Conservation (phyloP, 1,284 basidiomycete species). For the Boletellus dicymbophilus region DNA sequence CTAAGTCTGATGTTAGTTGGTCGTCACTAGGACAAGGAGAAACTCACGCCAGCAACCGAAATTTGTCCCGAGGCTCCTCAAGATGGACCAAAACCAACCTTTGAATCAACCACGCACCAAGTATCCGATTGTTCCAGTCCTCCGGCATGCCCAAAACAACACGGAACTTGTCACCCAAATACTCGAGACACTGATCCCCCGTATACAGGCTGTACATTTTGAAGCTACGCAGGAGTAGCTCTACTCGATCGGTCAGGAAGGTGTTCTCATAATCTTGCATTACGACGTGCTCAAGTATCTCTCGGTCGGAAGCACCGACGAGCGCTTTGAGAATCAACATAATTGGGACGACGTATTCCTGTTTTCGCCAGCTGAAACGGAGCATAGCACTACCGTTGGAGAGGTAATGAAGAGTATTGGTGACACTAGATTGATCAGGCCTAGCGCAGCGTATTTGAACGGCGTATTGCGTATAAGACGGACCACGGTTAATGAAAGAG, state of each 20-base stretch:
- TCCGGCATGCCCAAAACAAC: conserved; percentile 92
- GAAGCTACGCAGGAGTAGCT: conserved; percentile 96
- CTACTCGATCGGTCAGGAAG: conserved; percentile 96
- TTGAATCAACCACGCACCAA: conserved; percentile 85
- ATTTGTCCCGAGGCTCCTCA: conserved; percentile 91
- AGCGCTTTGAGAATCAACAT: conserved; percentile 97
- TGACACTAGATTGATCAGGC: conserved; percentile 88
- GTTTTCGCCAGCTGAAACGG: conserved; percentile 97
- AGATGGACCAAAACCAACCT: conserved; percentile 94
- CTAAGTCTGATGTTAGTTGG: conserved; percentile 35
- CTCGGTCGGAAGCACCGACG: conserved; percentile 93
- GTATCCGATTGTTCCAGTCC: conserved; percentile 86
- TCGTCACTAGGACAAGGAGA: neutral
- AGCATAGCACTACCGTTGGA: conserved; percentile 96
- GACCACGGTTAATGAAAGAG: conserved; percentile 90
- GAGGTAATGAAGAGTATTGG: conserved; percentile 97
- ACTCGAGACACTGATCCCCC: conserved; percentile 93
- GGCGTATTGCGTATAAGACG: conserved; percentile 92
- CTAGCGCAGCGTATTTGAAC: conserved; percentile 96
- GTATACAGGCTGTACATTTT: conserved; percentile 91
- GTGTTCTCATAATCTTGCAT: conserved; percentile 99
- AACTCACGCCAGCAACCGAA: conserved; percentile 86
- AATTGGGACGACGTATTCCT: conserved; percentile 98
- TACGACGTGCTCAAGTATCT: conserved; percentile 97
- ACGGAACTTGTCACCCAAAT: conserved; percentile 97